These are phyloP conservation scores for Barnettozyma siamensis DNA, from an alignment of 805 yeast genomes.

Conservation along the genomic window DNA sequence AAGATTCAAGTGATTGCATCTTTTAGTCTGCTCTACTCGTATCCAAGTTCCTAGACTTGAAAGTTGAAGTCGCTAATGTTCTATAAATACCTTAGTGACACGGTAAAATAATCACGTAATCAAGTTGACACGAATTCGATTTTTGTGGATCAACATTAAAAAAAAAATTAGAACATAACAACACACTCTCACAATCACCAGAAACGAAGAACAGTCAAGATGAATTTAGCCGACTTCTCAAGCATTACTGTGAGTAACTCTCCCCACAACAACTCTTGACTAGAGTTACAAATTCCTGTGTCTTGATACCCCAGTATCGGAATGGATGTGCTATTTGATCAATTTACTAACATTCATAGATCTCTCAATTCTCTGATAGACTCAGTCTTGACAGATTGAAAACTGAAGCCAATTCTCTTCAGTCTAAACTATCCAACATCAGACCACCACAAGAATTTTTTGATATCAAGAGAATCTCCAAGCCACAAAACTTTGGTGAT, in stretches of 20 bases:
- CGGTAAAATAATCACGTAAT: too few species aligned
- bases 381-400: conserved; percentile 44
- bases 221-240: conserved; percentile 34
- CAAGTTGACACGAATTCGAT: neutral
- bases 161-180: conserved; percentile 1
- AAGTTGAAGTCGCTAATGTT: too few species aligned
- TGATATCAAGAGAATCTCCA: conserved; percentile 81
- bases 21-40: too few species aligned
- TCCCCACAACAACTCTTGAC: too few species aligned
- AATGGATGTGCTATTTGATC: too few species aligned
- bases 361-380: conserved; percentile 40
- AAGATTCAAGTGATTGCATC: too few species aligned
- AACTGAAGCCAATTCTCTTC: conserved; percentile 49
- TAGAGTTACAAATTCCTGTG: too few species aligned
- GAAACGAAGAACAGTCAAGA: conserved; percentile 8
- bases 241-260: conserved; percentile 33
- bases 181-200: neutral
- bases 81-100: too few species aligned
- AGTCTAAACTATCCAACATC: conserved; percentile 60
- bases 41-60: too few species aligned
- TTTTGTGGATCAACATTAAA: neutral
- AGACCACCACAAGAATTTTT: conserved; percentile 93
- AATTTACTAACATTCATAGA: conserved; percentile 24
- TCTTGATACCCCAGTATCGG: too few species aligned
- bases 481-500: conserved; percentile 86